phyloP scores from a whole-genome alignment of 108 stramenopile genomes.

The Conticribra weissflogii region DNA sequence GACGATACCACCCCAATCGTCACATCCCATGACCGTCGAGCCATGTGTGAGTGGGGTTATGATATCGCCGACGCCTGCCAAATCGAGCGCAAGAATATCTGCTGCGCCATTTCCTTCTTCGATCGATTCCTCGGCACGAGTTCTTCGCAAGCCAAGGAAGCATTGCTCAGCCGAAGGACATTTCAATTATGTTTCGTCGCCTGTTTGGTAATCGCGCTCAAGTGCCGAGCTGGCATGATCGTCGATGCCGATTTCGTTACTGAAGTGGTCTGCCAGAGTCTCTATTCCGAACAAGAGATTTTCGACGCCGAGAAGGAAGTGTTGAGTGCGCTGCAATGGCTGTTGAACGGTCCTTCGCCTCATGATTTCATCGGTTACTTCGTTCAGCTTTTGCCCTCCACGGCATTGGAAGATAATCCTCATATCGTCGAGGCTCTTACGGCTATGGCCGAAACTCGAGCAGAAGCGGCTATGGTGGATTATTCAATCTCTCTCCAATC shows the following conservation, averaged over 20 bases:
- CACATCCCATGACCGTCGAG: background rate
- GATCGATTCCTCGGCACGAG: slow-evolving; percentile 32
- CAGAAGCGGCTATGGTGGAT: too few species aligned
- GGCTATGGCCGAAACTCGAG: too few species aligned
- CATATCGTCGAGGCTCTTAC: too few species aligned
- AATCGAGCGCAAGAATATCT: slow-evolving; percentile 8
- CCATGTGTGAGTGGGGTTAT: slow-evolving; percentile 22
- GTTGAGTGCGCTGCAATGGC: slow-evolving; percentile 21
- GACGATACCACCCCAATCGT: too few species aligned
- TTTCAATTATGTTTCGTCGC: slow-evolving; percentile 27
- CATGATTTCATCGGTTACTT: slow-evolving; percentile 32
- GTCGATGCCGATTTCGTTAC: slow-evolving; percentile 22
- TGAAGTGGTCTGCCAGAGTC: slow-evolving; percentile 1
- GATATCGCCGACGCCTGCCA: slow-evolving; percentile 22
- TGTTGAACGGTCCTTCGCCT: slow-evolving; percentile 21
- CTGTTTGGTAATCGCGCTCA: slow-evolving; percentile 17
- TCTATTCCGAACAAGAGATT: slow-evolving; percentile 10
- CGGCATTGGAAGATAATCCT: too few species aligned
- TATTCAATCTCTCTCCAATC: too few species aligned
- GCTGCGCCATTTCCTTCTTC: slow-evolving; percentile 23
- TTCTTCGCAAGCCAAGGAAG: slow-evolving; percentile 1
- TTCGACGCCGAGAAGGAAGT: slow-evolving; percentile 13
- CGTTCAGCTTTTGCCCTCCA: background rate
- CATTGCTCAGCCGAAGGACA: background rate
- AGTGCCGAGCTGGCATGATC: slow-evolving; percentile 22